These are phyloP conservation scores for Pleurotus ostreatus DNA, from an alignment of 768 basidiomycete genomes.

Conservation along the genomic window DNA sequence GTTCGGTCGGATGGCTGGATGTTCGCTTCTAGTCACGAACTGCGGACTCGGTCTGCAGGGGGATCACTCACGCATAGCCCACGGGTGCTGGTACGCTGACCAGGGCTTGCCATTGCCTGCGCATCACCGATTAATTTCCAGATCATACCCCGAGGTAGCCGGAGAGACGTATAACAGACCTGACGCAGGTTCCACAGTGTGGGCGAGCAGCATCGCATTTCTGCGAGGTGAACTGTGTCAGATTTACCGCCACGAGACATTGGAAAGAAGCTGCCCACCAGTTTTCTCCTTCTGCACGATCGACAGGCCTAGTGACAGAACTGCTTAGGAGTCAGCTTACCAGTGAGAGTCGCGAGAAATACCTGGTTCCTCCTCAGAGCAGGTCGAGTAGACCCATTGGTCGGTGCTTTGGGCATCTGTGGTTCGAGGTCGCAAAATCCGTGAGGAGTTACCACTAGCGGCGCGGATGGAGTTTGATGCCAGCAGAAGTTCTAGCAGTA, in stretches of 20 bases:
- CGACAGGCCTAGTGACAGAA: constrained; percentile 59
- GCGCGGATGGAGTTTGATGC: too few species aligned
- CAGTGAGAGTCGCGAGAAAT: constrained; percentile 5
- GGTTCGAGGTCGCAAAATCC: too few species aligned
- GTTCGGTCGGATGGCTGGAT: constrained; percentile 78
- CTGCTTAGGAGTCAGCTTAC: constrained; percentile 8
- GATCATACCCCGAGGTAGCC: neutral
- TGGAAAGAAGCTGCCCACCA: constrained; percentile 43
- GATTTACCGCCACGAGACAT: neutral
- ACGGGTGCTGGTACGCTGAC: constrained; percentile 83
- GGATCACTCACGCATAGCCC: constrained; percentile 68
- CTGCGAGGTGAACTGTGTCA: constrained; percentile 30
- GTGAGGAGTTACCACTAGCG: too few species aligned
- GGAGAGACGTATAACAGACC: constrained; percentile 38
- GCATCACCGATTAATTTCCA: constrained; percentile 3
- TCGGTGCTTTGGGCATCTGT: constrained; percentile 67
- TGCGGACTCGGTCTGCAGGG: neutral
- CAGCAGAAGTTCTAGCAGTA: too few species aligned
- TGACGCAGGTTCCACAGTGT: constrained; percentile 81
- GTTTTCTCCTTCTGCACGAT: constrained; percentile 79
- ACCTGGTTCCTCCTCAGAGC: constrained; percentile 81
- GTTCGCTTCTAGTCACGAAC: constrained; percentile 12
- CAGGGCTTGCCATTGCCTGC: constrained; percentile 75
- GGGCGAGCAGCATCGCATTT: constrained; percentile 89
- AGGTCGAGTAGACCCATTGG: constrained; percentile 44